Evolutionary conservation across 75 land plant species (phyloP).

Genomic region (Pinus albicaulis): DNA sequence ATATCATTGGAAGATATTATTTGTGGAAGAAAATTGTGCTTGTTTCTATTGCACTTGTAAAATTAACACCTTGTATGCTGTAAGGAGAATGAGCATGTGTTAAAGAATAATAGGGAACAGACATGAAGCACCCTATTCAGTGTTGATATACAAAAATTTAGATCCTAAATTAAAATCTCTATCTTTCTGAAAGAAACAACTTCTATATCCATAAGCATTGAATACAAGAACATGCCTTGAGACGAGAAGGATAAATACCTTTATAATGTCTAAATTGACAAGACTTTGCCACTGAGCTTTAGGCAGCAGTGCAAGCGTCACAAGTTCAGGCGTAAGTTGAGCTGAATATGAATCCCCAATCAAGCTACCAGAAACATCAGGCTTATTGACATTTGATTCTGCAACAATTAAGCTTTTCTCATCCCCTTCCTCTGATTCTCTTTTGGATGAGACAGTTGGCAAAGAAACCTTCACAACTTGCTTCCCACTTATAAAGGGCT

Average conservation of each 20-base stretch:
- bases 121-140: no score
- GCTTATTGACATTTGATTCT: slow-evolving; percentile 5
- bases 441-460: slow-evolving; percentile 65
- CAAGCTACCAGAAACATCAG: background rate
- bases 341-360: background rate
- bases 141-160: no score
- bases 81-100: no score
- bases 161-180: no score
- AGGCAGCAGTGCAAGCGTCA: slow-evolving; percentile 88
- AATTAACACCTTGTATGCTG: no score
- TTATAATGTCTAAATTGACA: slow-evolving; percentile 86
- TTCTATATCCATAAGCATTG: no score
- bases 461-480: slow-evolving; percentile 51
- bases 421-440: slow-evolving; percentile 29
- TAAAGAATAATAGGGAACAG: no score
- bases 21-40: no score
- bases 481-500: slow-evolving; percentile 65
- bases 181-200: no score
- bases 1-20: no score
- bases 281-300: slow-evolving; percentile 97
- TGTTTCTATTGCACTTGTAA: no score
- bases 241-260: slow-evolving; percentile 33
- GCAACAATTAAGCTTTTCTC: slow-evolving; percentile 9
- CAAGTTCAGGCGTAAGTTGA: slow-evolving; percentile 64
- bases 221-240: no score